A percentile compares a stretch with the other conserved stretches of the same genome.
These are phyloP conservation scores for Leucoagaricus sp. DNA, from an alignment of 1,284 basidiomycete genomes.

Conservation along the genomic window DNA sequence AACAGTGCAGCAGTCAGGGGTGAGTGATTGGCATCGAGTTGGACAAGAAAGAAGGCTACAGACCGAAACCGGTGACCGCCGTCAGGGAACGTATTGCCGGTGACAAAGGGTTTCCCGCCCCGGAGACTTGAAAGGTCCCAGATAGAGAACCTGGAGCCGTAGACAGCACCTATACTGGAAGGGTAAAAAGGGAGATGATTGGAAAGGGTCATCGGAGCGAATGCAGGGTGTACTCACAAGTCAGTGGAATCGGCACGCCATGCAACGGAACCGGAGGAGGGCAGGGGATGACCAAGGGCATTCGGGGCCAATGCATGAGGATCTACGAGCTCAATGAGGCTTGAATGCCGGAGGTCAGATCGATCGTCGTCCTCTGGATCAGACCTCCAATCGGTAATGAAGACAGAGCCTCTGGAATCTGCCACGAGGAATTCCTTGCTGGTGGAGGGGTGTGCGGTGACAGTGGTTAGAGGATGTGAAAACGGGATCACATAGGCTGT, in stretches of 20 bases:
- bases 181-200: conserved; percentile 11
- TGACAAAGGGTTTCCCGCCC: conserved; percentile 68
- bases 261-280: conserved; percentile 58
- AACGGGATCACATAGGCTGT: conserved; percentile 76
- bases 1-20: no score
- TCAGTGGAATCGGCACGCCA: conserved; percentile 71
- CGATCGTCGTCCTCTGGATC: conserved; percentile 58
- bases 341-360: conserved; percentile 58
- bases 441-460: conserved; percentile 69
- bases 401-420: conserved; percentile 71
- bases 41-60: conserved; percentile 9
- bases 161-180: conserved; percentile 69
- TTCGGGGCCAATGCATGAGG: conserved; percentile 60
- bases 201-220: conserved; percentile 4
- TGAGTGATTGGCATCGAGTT: conserved; percentile 4
- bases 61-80: conserved; percentile 71
- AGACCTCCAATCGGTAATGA: conserved; percentile 76
- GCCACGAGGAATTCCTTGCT: conserved; percentile 77
- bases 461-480: conserved; percentile 64
- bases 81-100: conserved; percentile 63
- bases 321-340: conserved; percentile 69
- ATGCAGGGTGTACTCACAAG: conserved; percentile 47
- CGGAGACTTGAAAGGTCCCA: conserved; percentile 74
- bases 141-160: conserved; percentile 65
- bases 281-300: conserved; percentile 45